Evolutionary conservation across 2,329 filamentous ascomycete genomes (phyloP).

Genomic region (Mycosphaerella sp.): DNA sequence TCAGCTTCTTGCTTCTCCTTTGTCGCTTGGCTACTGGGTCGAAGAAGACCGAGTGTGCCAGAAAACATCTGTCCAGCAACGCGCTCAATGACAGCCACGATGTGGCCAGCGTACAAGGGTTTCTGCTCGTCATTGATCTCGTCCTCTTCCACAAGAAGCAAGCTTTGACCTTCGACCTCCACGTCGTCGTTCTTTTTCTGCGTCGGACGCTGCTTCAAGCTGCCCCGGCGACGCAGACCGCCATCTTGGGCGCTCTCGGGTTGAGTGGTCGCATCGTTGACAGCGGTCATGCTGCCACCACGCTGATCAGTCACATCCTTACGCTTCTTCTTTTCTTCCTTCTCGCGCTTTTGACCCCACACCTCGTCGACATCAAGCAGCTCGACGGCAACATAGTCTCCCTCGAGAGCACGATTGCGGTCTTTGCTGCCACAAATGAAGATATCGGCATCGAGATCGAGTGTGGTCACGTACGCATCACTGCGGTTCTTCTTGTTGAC

Average conservation of each 20-base stretch:
- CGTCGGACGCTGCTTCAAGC: conserved; percentile 89
- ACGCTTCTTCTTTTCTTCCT: conserved; percentile 99
- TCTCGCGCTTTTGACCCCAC: conserved; percentile 97
- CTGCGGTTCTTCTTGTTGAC: conserved; percentile 99
- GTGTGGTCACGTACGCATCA: conserved; percentile 93
- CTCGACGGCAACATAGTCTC: conserved; percentile 91
- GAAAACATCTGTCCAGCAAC: conserved; percentile 99
- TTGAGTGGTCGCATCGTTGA: conserved; percentile 54
- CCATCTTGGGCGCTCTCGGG: conserved; percentile 62
- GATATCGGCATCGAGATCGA: conserved; percentile 93
- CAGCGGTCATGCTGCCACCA: conserved; percentile 63
- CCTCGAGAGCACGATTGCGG: conserved; percentile 91
- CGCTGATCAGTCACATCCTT: conserved; percentile 96
- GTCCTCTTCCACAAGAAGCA: conserved; percentile 94
- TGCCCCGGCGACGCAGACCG: conserved; percentile 84
- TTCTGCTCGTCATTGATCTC: conserved; percentile 99
- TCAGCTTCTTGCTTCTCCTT: conserved; percentile 99
- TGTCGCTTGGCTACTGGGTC: conserved; percentile 94
- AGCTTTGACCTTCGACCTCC: conserved; percentile 94
- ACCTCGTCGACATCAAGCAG: conserved; percentile 97
- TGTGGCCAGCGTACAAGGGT: conserved; percentile 91
- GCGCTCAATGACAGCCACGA: conserved; percentile 95
- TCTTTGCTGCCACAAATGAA: conserved; percentile 99
- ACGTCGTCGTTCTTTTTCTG: conserved; percentile 99
- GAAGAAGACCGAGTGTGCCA: conserved; percentile 80